Evolutionary conservation across 495 filamentous ascomycete species (phyloP).

Genomic region (Podospora australis): DNA sequence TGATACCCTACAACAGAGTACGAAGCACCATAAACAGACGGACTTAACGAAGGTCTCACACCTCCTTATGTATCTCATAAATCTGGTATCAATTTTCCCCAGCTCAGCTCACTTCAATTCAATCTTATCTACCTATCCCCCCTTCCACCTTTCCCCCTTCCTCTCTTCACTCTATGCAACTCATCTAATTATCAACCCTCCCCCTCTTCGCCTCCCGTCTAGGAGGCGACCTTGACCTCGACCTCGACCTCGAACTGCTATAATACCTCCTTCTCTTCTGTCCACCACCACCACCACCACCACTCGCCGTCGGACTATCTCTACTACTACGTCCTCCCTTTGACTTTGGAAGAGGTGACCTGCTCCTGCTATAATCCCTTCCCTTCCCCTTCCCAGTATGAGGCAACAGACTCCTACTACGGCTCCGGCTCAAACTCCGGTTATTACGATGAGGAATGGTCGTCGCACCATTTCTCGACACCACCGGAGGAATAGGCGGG

Average conservation of each 20-base stretch:
- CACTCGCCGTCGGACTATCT: slow-evolving; percentile 11
- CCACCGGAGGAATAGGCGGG: not conserved
- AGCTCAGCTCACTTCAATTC: no score
- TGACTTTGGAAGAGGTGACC: slow-evolving; percentile 14
- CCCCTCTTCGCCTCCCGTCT: slow-evolving; percentile 17
- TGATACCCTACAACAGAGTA: no score
- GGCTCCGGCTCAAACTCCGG: not conserved
- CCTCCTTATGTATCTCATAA: no score
- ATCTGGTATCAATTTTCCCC: no score
- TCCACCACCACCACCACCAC: not conserved
- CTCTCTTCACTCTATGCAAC: no score
- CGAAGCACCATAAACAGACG: no score
- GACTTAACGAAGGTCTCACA: no score
- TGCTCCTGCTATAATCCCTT: no score
- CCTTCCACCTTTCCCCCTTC: no score
- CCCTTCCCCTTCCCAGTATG: no score
- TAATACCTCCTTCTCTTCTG: slow-evolving; percentile 25
- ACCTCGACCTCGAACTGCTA: slow-evolving; percentile 18
- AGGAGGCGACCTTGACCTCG: slow-evolving; percentile 15
- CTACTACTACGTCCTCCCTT: slow-evolving; percentile 15
- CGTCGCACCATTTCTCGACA: not conserved
- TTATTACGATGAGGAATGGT: not conserved
- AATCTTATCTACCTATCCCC: no score
- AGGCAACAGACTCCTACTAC: no score
- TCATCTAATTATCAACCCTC: slow-evolving; percentile 14